These are phyloP conservation scores for Fusarium secorum DNA, from an alignment of 2,329 filamentous ascomycete genomes.

Conservation along the genomic window DNA sequence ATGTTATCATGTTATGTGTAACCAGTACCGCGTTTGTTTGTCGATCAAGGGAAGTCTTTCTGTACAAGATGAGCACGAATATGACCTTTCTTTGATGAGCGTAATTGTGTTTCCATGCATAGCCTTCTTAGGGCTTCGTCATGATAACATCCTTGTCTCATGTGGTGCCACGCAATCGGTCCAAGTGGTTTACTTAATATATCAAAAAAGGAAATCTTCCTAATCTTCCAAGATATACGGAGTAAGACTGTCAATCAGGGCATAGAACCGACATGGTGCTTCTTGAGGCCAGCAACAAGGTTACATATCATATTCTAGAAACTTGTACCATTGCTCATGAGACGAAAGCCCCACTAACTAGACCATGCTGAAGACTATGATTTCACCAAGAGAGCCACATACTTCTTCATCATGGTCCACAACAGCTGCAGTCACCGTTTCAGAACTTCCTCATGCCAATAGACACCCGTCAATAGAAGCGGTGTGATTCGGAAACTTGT, in stretches of 20 bases:
- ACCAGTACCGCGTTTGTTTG: conserved; percentile 6
- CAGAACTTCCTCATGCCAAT: not conserved
- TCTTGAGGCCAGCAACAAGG: not conserved
- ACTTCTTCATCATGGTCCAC: not conserved
- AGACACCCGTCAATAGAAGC: conserved; percentile 6
- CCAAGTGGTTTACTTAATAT: conserved; percentile 4
- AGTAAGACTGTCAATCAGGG: not conserved
- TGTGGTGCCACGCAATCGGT: conserved; percentile 28
- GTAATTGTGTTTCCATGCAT: conserved; percentile 2
- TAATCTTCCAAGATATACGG: not conserved
- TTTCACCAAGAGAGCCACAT: not conserved
- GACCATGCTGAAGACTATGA: not conserved
- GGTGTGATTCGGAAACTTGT: conserved; percentile 18
- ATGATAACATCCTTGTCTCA: conserved; percentile 14
- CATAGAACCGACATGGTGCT: not conserved
- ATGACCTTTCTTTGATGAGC: conserved; percentile 4
- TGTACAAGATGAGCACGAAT: conserved; percentile 13
- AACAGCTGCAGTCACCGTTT: conserved; percentile 10
- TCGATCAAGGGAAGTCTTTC: conserved; percentile 1
- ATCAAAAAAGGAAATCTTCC: not conserved
- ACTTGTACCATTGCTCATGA: not conserved
- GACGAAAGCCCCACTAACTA: not conserved
- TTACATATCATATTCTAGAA: not conserved
- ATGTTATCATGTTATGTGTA: conserved; percentile 10
- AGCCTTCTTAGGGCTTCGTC: not conserved